phyloP scores from a whole-genome alignment of 2,329 filamentous ascomycete genomes.

The Ascochyta clinopodiicola region DNA sequence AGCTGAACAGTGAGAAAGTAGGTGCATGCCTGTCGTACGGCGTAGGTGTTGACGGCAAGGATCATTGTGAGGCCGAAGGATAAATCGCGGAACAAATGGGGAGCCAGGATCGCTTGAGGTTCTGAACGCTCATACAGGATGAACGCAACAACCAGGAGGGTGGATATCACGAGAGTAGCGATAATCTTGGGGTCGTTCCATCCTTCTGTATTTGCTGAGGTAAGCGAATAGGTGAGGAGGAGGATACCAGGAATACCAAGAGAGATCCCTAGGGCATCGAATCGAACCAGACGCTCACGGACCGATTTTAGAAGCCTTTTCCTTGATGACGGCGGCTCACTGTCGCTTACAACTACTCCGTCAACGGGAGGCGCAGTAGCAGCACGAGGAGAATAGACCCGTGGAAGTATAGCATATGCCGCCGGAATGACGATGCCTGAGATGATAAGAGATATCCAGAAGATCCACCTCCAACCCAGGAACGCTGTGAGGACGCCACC shows the following conservation, averaged over 20 bases:
- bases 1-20: conserved; percentile 12
- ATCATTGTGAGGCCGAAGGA: background rate
- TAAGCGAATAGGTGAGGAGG: conserved; percentile 5
- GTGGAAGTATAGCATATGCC: background rate
- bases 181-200: conserved; percentile 3
- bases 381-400: background rate
- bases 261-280: conserved; percentile 1
- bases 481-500: background rate
- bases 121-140: background rate
- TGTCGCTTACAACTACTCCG: background rate
- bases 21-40: conserved; percentile 5
- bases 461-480: conserved; percentile 1
- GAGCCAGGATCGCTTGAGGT: background rate
- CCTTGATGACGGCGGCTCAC: background rate
- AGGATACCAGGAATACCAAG: conserved; percentile 4
- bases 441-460: background rate
- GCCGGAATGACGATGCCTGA: background rate
- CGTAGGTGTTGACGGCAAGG: conserved; percentile 7
- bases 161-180: background rate
- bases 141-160: background rate
- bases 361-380: background rate
- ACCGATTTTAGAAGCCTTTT: background rate
- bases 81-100: background rate
- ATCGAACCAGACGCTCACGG: conserved; percentile 2
- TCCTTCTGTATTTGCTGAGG: conserved; percentile 2